Conservation (phyloP, 2,329 filamentous ascomycete species). For the Macrophomina pseudophaseolina region DNA sequence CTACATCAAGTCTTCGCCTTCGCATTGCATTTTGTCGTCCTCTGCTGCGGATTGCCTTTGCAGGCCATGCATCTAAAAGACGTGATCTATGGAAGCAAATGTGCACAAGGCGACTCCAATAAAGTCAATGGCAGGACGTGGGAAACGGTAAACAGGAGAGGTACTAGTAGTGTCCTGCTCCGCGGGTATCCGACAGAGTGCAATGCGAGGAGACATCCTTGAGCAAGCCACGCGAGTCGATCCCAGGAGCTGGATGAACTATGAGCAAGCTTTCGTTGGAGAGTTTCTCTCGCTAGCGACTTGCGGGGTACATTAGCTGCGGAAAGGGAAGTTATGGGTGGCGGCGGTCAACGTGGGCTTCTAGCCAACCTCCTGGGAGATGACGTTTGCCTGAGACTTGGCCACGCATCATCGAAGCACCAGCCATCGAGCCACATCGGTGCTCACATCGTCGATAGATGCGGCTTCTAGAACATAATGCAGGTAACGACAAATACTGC, state of each 20-base stretch:
- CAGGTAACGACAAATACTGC: neutral
- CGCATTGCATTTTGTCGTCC: neutral
- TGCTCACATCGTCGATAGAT: constrained; percentile 3
- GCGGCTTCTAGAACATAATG: neutral
- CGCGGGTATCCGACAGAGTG: neutral
- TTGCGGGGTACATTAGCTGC: constrained; percentile 20
- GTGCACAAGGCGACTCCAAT: neutral
- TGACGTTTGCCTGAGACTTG: constrained; percentile 13
- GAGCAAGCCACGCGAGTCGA: constrained; percentile 1
- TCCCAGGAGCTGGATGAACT: neutral
- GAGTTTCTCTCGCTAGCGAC: neutral
- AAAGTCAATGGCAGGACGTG: neutral
- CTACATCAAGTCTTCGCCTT: neutral
- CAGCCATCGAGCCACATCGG: constrained; percentile 11
- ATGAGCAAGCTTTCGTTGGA: constrained; percentile 10
- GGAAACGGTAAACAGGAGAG: neutral
- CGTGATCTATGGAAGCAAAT: too few species aligned
- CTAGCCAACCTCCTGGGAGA: neutral
- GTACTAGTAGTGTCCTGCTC: neutral
- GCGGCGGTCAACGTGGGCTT: constrained; percentile 1
- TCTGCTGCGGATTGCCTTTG: neutral
- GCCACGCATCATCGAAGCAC: neutral
- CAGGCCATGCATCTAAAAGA: too few species aligned
- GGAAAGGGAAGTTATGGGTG: neutral
- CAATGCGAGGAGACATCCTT: neutral